Percentiles rank a stretch among this genome's conserved stretches.
Evolutionary conservation across 257 asterid species (phyloP).

Genomic region (Solanum virginianum): DNA sequence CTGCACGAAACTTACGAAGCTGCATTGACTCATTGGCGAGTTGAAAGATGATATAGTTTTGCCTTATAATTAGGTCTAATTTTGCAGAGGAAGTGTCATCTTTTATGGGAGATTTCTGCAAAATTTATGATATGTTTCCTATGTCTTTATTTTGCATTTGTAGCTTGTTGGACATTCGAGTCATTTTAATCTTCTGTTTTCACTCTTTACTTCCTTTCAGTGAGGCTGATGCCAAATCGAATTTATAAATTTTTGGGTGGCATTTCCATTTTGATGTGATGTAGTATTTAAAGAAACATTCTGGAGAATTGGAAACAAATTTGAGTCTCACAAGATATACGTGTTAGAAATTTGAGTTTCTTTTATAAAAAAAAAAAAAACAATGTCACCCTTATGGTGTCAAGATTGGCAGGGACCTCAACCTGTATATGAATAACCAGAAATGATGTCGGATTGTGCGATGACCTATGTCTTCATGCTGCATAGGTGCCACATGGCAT

Average conservation of each 20-base stretch:
- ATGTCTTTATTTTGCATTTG: neutral
- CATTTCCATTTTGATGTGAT: neutral
- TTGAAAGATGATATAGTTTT: neutral
- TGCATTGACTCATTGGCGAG: neutral
- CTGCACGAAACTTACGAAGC: neutral
- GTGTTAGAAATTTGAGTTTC: neutral
- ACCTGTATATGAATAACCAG: neutral
- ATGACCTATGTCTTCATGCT: too few species aligned
- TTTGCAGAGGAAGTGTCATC: neutral
- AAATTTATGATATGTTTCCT: neutral
- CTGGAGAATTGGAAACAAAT: neutral
- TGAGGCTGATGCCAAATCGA: neutral
- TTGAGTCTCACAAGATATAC: neutral
- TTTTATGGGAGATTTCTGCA: neutral
- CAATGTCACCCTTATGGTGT: neutral
- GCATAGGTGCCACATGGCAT: too few species aligned
- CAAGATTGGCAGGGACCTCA: neutral
- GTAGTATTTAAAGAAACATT: neutral
- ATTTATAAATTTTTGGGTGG: neutral
- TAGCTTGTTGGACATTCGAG: neutral
- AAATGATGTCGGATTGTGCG: neutral
- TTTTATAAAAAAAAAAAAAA: neutral
- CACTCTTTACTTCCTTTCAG: neutral
- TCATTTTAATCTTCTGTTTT: neutral
- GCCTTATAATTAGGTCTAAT: neutral